Evolutionary conservation across 176 grass and related monocot genomes (phyloP), one percentile per base, ranked within the genome.

Genomic region (Lolium rigidum): DNA sequence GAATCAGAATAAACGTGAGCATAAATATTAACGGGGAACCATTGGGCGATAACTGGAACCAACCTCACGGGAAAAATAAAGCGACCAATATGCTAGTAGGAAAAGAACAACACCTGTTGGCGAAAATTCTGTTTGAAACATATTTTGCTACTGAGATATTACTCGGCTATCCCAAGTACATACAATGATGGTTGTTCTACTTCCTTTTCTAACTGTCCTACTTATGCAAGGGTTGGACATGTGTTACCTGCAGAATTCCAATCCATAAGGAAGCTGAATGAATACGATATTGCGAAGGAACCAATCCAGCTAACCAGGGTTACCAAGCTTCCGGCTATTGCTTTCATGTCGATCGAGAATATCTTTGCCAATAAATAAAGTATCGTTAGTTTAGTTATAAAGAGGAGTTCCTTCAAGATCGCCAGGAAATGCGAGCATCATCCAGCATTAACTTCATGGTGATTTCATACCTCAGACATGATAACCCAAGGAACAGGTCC

Each of bases 321-420:
- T 55, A 96, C 91, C 20, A 96, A 82, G 80, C 91, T 86, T 88
- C 94, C 91, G 4, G 84, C 94, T 69, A 89, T 88, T 90, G 84
- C 91, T 94, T 96, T 96, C 83, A 96, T 93, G 83, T 94, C 81
- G 35, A 94, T 86, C 5, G 94, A 89, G 83, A 96, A 96, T 96
- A 96, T 94, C 94, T 96, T 87, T 49, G 46, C 47, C 39, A 80
- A 44, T 37, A 86, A 81, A 71, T 6, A 28, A 76, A 56, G 73
- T 25, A 20, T 63, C 14, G 26, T 85, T 48, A 49, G 52, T 52
- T 28, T 48, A 49, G 52, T 52, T 28, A 17, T 2, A 69, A 73
- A 38, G 37, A 8, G 38, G 7, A 46, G 22, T 60, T 37, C 58
- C 46, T 84, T 47, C 16, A 52, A 52, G 18, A 21, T 9, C 15